Evolutionary conservation across 345 rosid genomes (phyloP), one percentile per base, ranked within the genome.

Genomic region (Alliaria petiolata): DNA sequence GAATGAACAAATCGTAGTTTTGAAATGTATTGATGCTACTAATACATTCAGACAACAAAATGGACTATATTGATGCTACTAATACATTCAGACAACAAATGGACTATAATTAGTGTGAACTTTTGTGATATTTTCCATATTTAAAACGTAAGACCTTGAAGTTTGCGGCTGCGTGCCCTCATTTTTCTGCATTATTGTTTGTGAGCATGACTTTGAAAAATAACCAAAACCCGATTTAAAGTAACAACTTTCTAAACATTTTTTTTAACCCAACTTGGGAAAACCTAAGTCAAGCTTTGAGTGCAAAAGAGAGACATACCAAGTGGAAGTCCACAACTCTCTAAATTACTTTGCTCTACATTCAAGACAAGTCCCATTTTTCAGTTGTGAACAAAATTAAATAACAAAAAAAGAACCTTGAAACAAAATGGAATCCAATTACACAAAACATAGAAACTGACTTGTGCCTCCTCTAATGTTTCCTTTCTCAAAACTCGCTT

Each of bases 371-470:
- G 31, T 5, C 31, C 31, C 5, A 28, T 28, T 28, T 28, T 28
- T 28, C 31, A 28, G 31, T 28, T 28, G 31, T 28, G 31, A 28
- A 28, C 7, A 20, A 54, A 33, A 51, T 3, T 13, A 25, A 13
- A 7, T 8, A 7, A 1, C 17, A 33, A 54, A 6, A 36, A 8
- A 64, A 7, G 8, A n/a, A 60, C 43, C 51, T 5, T 5, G 44
- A 62, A 71, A 71, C 75, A 71, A 51, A 4, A 62, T 19, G 36
- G 15, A 60, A 71, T 51, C 28, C 40, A 17, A 62, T 31, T 19
- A 71, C 69, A 71, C 42, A 51, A 51, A 54, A 67, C 62, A 43
- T 22, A 43, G 7, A 60, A 51, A 51, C 35, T 54, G 19, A 54
- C 59, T 9, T 30, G 58, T n/a, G 38, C n/a, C 5, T 53, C 40